Conservation (phyloP, 352 stramenopile genomes). For the Phytopythium litorale region DNA sequence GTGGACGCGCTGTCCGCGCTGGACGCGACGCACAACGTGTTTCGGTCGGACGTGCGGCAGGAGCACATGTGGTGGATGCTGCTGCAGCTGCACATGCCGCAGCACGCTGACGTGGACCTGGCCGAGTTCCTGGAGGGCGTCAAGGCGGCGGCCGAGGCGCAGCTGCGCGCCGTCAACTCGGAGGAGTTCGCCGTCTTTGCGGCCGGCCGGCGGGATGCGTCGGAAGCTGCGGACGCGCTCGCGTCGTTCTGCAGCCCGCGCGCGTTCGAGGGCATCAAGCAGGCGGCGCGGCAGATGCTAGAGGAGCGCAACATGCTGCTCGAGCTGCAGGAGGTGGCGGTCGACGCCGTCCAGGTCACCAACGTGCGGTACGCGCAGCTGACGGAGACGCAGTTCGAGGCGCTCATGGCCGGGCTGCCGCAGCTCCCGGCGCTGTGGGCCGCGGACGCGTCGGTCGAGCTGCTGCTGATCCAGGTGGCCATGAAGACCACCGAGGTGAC, state of each 20-base stretch:
- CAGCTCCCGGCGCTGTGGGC: constrained; percentile 17
- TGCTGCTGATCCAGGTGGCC: constrained; percentile 28
- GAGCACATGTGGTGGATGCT: constrained; percentile 23
- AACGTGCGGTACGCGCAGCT: constrained; percentile 28
- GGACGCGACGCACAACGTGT: constrained; percentile 23
- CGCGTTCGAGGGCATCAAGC: constrained; percentile 20
- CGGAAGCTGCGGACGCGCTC: constrained; percentile 12
- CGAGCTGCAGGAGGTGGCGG: constrained; percentile 29
- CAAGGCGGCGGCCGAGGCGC: constrained; percentile 18
- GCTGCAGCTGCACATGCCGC: constrained; percentile 33
- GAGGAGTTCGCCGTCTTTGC: constrained; percentile 28
- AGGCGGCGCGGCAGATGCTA: constrained; percentile 16
- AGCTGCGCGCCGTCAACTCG: constrained; percentile 33
- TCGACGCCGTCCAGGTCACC: constrained; percentile 25
- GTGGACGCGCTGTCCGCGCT: constrained; percentile 16
- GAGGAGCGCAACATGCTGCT: constrained; percentile 26
- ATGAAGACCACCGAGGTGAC: constrained; percentile 32
- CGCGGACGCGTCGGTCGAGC: constrained; percentile 29
- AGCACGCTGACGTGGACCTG: constrained; percentile 24
- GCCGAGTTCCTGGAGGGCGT: constrained; percentile 35
- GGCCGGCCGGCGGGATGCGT: constrained; percentile 9
- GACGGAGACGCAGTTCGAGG: constrained; percentile 24
- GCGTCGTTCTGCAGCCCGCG: constrained; percentile 24
- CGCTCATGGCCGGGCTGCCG: constrained; percentile 14
- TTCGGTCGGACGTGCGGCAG: constrained; percentile 16